Base-by-base conservation (phyloP, 2,329 filamentous ascomycete genomes). In the Curvularia lunata region DNA sequence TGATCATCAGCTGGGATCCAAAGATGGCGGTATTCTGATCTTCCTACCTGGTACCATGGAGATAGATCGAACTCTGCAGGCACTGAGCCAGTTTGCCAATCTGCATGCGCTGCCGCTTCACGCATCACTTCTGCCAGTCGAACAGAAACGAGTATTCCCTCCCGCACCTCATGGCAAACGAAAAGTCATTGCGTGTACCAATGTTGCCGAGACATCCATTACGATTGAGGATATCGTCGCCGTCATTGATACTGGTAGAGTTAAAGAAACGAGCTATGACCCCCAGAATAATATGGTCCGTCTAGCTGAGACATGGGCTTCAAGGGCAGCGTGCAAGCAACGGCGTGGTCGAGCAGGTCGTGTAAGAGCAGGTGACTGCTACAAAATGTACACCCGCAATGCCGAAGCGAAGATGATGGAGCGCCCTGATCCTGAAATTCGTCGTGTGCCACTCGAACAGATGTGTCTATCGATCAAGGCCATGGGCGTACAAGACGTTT, bases 221-320 rank as follows among this genome's bases (percentile, higher is more conserved):
- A 99, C 95, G 0, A 99, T 99, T 59, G 93, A 97, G 72, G 95
- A 99, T 72, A 91, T 99, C 52, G 91, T 98, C 2, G 94, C 91
- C 2, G 95, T 99, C 45, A 94, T 99, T 62, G 95, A 99, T 75
- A 95, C 90, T 10, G 95, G 95, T 27, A 88, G 92, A 52, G 95
- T 99, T 58, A 99, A 99, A 73, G 94, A 99, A 77, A 99, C 93
- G 0, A 94, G 91, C 73, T 98, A 93, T 69, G 95, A 98, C 74
- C 87, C 92, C 0, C 85, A 89, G 62, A 96, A 90, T 74, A 97
- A 97, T 73, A 97, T 98, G 88, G 90, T 96, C 42, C 92, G 91
- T 69, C 86, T 99, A 1, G 90, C 94, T 66, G 95, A 99, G 79
- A 92, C 92, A 0, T 99, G 93, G 93, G 95, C 93, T 0, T 98